Evolutionary conservation across 2,329 filamentous ascomycete species (phyloP).

Genomic region (Fusarium aywerte): DNA sequence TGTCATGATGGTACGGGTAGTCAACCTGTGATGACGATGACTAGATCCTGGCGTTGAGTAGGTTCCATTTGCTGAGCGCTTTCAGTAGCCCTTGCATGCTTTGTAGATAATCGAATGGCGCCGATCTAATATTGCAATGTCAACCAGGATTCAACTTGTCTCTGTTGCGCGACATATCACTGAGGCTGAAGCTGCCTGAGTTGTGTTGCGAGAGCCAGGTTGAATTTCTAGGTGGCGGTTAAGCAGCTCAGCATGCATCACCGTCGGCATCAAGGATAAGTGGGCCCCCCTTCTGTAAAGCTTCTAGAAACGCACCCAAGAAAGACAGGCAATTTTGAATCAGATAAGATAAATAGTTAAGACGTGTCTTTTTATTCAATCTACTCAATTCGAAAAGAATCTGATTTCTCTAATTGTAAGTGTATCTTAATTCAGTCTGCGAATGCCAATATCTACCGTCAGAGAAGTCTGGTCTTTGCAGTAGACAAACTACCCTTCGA

Average conservation of each 20-base stretch:
- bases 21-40: slow-evolving; percentile 5
- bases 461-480: background rate
- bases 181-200: background rate
- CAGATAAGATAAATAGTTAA: background rate
- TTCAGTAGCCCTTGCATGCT: slow-evolving; percentile 3
- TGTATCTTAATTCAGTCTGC: background rate
- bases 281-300: background rate
- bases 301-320: slow-evolving; percentile 5
- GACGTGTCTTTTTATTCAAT: background rate
- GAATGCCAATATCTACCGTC: background rate
- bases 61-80: background rate
- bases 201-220: slow-evolving; percentile 4
- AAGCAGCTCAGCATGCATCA: background rate
- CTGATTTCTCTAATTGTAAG: background rate
- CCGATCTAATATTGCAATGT: no score
- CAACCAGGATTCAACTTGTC: background rate
- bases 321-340: background rate
- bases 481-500: background rate
- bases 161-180: slow-evolving; percentile 7
- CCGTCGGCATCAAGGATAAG: slow-evolving; percentile 7
- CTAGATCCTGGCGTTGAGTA: background rate
- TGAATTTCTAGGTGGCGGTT: slow-evolving; percentile 12
- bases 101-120: background rate
- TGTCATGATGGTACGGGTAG: slow-evolving; percentile 18
- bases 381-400: background rate